phyloP scores from a whole-genome alignment of 371 early-diverging fungal genomes.

The Rhizopus arrhizus region DNA sequence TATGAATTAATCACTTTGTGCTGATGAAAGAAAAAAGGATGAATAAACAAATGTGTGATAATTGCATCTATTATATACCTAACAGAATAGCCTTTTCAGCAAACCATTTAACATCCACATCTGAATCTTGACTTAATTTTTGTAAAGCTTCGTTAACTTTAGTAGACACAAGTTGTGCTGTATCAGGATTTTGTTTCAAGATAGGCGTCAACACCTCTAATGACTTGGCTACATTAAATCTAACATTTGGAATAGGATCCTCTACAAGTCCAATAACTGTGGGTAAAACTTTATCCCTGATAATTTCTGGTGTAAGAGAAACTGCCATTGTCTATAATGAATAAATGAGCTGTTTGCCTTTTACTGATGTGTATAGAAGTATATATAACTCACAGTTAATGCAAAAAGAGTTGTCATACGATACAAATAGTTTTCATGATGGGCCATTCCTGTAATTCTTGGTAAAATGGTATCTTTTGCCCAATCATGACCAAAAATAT shows the following conservation, averaged over 20 bases:
- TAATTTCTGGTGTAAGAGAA: slow-evolving; percentile 85
- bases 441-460: slow-evolving; percentile 86
- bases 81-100: slow-evolving; percentile 77
- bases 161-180: slow-evolving; percentile 60
- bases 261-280: slow-evolving; percentile 77
- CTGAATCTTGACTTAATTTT: slow-evolving; percentile 83
- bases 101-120: slow-evolving; percentile 93
- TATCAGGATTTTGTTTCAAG: slow-evolving; percentile 65
- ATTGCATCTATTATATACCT: slow-evolving; percentile 32
- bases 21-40: too few relatives aligned
- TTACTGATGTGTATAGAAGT: neutral
- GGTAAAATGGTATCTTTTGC: slow-evolving; percentile 91
- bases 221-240: slow-evolving; percentile 98
- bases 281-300: slow-evolving; percentile 87
- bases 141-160: slow-evolving; percentile 79
- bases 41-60: too few relatives aligned
- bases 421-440: slow-evolving; percentile 89
- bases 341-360: neutral
- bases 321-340: slow-evolving; percentile 74
- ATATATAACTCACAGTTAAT: slow-evolving; percentile 68
- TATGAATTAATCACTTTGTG: too few relatives aligned
- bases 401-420: slow-evolving; percentile 97
- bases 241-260: slow-evolving; percentile 98
- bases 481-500: slow-evolving; percentile 98
- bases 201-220: slow-evolving; percentile 85